Evolutionary conservation across 1,284 basidiomycete genomes (phyloP).

Genomic region (Ceratobasidium sp.): DNA sequence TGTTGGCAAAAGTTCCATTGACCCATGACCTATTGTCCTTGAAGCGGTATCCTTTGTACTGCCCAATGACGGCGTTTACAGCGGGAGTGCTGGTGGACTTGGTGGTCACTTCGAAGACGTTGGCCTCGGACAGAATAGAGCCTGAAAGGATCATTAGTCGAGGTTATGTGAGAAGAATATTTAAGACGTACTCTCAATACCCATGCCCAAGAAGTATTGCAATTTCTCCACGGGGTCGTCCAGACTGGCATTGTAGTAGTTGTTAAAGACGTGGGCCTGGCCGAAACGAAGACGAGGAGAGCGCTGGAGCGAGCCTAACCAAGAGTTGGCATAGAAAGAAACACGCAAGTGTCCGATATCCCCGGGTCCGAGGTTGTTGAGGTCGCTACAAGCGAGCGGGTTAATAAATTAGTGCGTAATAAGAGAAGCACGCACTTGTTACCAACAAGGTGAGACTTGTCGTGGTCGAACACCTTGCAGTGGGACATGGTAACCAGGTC

Average conservation of each 20-base stretch:
- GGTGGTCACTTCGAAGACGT: constrained; percentile 32
- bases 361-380: constrained; percentile 38
- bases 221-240: constrained; percentile 16
- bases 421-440: constrained; percentile 16
- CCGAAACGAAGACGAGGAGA: constrained; percentile 41
- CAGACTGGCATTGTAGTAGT: constrained; percentile 39
- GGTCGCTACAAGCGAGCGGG: constrained; percentile 15
- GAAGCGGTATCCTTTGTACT: constrained; percentile 38
- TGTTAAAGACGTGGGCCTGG: constrained; percentile 40
- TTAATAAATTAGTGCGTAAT: not conserved
- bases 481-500: constrained; percentile 38
- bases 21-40: constrained; percentile 41
- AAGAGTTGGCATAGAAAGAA: constrained; percentile 38
- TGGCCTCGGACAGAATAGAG: constrained; percentile 39
- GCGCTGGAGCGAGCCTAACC: constrained; percentile 36
- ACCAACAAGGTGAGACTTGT: constrained; percentile 39
- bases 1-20: constrained; percentile 29
- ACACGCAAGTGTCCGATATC: constrained; percentile 40
- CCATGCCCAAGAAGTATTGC: constrained; percentile 41
- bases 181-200: constrained; percentile 35
- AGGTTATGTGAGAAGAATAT: constrained; percentile 8
- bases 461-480: constrained; percentile 30
- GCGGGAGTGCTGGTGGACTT: constrained; percentile 11
- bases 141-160: constrained; percentile 5
- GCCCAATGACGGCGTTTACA: constrained; percentile 32